These are phyloP conservation scores for Trichophyton simii DNA, from an alignment of 2,329 filamentous ascomycete genomes.

Conservation along the genomic window DNA sequence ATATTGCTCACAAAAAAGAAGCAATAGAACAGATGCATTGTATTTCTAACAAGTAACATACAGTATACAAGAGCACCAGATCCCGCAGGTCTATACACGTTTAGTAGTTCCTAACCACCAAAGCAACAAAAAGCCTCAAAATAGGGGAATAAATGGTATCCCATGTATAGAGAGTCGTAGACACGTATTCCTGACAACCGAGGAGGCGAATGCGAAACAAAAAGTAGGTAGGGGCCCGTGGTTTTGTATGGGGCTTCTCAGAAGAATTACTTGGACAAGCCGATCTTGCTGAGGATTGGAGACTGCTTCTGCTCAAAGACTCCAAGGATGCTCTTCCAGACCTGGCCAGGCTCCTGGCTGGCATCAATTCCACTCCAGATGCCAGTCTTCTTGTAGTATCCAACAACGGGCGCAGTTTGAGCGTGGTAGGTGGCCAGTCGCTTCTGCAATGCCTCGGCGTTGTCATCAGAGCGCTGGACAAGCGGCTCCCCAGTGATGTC, in stretches of 20 bases:
- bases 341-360: conserved; percentile 85
- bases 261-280: conserved; percentile 38
- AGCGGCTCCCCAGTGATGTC: conserved; percentile 93
- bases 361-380: conserved; percentile 96
- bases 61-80: conserved; percentile 11
- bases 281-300: conserved; percentile 42
- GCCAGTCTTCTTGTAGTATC: conserved; percentile 93
- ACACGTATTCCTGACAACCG: conserved; percentile 9
- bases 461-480: conserved; percentile 93
- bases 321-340: conserved; percentile 78
- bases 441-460: conserved; percentile 91
- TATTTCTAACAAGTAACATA: conserved; percentile 4
- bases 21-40: conserved; percentile 6
- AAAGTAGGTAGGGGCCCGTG: neutral
- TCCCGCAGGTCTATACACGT: conserved; percentile 11
- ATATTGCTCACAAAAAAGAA: conserved; percentile 2
- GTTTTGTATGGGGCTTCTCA: neutral
- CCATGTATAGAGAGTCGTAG: conserved; percentile 10
- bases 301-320: conserved; percentile 58
- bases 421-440: conserved; percentile 83
- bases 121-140: conserved; percentile 7
- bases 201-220: conserved; percentile 5
- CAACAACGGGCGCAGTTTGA: conserved; percentile 84
- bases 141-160: conserved; percentile 4
- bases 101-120: conserved; percentile 9